These are phyloP conservation scores for Lipomyces starkeyi DNA, from an alignment of 805 yeast genomes.

Conservation along the genomic window DNA sequence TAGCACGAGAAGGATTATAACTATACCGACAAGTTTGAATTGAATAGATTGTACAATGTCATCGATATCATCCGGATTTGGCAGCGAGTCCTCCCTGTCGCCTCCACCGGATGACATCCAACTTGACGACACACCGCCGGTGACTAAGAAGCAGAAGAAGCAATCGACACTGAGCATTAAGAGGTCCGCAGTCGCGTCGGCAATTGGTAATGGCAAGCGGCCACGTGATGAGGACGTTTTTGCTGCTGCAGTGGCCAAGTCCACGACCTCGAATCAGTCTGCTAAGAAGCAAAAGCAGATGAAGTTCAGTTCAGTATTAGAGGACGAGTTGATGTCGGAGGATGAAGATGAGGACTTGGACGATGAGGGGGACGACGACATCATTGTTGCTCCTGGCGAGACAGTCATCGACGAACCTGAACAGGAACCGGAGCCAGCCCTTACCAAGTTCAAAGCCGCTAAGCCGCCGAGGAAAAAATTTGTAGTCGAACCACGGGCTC, in stretches of 20 bases:
- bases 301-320: conserved; percentile 28
- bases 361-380: conserved; percentile 9
- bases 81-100: conserved; percentile 27
- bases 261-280: conserved; percentile 4
- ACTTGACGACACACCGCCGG: neutral
- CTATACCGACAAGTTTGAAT: neutral
- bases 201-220: conserved; percentile 1
- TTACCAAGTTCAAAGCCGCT: neutral
- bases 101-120: conserved; percentile 28
- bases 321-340: conserved; percentile 35
- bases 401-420: conserved; percentile 6
- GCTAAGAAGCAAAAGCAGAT: conserved; percentile 4
- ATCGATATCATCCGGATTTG: conserved; percentile 16
- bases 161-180: conserved; percentile 14
- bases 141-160: neutral
- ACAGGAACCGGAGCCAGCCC: neutral
- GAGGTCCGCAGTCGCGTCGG: neutral
- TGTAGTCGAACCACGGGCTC: conserved; percentile 22
- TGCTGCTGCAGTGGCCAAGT: conserved; percentile 29
- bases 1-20: neutral
- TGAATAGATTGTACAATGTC: neutral
- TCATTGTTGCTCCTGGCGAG: neutral
- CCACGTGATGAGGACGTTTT: conserved; percentile 32
- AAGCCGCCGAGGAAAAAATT: conserved; percentile 3
- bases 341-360: conserved; percentile 17